A percentile compares a stretch with the other conserved stretches of the same genome.
Evolutionary conservation across 345 rosid species (phyloP).

Genomic region (Citropsis articulata): DNA sequence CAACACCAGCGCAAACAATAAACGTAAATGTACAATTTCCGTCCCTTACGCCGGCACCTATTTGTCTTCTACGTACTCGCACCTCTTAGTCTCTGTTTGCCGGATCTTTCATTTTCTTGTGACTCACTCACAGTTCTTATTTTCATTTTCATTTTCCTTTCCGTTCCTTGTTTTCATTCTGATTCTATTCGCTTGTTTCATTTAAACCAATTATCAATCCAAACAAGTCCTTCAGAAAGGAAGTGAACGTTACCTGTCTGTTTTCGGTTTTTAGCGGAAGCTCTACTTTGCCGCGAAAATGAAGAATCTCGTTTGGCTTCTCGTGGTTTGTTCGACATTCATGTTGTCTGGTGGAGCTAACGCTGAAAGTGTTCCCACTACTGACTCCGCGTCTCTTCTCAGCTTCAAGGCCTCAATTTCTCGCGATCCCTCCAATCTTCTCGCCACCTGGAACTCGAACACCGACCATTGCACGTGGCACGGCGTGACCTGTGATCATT

Average conservation of each 20-base stretch:
- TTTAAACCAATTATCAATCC: background rate
- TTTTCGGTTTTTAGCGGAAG: constrained; percentile 6
- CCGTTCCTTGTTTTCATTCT: background rate
- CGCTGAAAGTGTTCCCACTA: background rate
- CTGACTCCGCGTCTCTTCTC: constrained; percentile 42
- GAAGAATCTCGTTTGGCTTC: constrained; percentile 1
- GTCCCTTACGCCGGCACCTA: constrained; percentile 34
- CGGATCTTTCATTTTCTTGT: constrained; percentile 4
- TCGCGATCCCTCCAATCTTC: constrained; percentile 36
- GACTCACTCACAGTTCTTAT: background rate
- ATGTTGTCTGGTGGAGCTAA: background rate
- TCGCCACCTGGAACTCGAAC: constrained; percentile 41
- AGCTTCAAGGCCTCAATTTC: constrained; percentile 41
- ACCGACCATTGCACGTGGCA: constrained; percentile 42
- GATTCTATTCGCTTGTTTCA: too few species aligned
- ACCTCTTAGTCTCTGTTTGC: background rate
- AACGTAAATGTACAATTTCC: constrained; percentile 16
- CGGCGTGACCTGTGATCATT: constrained; percentile 42
- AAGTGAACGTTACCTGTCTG: constrained; percentile 4
- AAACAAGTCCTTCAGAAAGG: background rate
- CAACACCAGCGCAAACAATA: background rate
- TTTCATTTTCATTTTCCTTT: background rate
- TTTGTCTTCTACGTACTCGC: constrained; percentile 25
- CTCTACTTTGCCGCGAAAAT: background rate
- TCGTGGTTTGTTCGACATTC: constrained; percentile 9